Percentiles rank a stretch among this genome's conserved stretches.
These are phyloP conservation scores for Talaromyces albobiverticillius DNA, from an alignment of 2,329 filamentous ascomycete genomes.

Conservation along the genomic window DNA sequence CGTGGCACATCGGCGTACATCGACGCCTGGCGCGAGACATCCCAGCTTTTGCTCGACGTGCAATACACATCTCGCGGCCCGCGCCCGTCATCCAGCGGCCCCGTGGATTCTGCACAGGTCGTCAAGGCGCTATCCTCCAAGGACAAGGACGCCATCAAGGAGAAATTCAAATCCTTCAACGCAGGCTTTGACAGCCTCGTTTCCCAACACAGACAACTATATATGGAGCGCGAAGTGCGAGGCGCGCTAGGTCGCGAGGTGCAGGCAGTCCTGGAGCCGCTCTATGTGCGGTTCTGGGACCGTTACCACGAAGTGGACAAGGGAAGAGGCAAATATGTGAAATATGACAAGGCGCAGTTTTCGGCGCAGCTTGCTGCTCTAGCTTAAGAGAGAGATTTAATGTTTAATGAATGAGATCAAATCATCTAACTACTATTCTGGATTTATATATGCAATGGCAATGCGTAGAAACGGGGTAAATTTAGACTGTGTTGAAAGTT, in stretches of 20 bases:
- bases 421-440: no score
- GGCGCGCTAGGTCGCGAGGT: conserved; percentile 78
- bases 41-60: conserved; percentile 79
- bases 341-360: conserved; percentile 86
- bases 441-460: no score
- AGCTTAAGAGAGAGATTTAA: conserved; percentile 20
- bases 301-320: conserved; percentile 97
- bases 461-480: no score
- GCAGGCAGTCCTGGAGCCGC: conserved; percentile 84
- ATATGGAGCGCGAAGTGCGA: conserved; percentile 88
- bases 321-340: conserved; percentile 96
- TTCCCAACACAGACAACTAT: conserved; percentile 73
- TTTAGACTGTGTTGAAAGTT: no score
- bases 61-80: conserved; percentile 79
- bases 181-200: conserved; percentile 85
- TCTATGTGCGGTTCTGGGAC: conserved; percentile 95
- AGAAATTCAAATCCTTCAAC: conserved; percentile 94
- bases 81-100: conserved; percentile 66
- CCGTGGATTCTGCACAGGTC: conserved; percentile 73
- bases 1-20: conserved; percentile 78
- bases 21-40: conserved; percentile 84
- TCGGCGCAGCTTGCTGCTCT: conserved; percentile 57
- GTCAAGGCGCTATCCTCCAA: conserved; percentile 81
- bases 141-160: conserved; percentile 93
- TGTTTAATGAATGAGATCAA: conserved; percentile 12